These are phyloP conservation scores for Murraya koenigii DNA, from an alignment of 345 rosid species.

Conservation along the genomic window DNA sequence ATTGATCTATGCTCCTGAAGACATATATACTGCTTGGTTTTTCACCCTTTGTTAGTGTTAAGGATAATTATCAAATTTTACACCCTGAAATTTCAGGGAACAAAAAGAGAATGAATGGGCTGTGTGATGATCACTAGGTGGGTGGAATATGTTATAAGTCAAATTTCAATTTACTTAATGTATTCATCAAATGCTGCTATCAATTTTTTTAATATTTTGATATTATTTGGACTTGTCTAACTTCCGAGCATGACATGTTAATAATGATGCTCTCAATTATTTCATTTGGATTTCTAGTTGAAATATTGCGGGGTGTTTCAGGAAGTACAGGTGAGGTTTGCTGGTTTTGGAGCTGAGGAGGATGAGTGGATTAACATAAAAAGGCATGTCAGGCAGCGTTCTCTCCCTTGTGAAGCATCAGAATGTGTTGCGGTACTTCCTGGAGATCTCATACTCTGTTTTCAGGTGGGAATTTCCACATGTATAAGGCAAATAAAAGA, in stretches of 20 bases:
- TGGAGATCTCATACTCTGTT: conserved; percentile 94
- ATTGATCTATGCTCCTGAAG: not conserved
- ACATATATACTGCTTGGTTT: not conserved
- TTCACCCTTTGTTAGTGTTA: not conserved
- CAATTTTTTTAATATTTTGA: not conserved
- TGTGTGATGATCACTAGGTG: not conserved
- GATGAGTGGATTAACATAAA: conserved; percentile 95
- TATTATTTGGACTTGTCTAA: not conserved
- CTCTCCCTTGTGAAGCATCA: conserved; percentile 98
- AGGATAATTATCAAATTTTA: not conserved
- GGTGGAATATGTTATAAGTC: not conserved
- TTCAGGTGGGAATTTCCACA: conserved; percentile 63
- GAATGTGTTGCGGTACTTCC: conserved; percentile 99
- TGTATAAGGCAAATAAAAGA: conserved; percentile 1
- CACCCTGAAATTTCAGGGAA: not conserved
- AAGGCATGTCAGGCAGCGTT: conserved; percentile 80
- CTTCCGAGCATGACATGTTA: not conserved
- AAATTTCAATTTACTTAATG: not conserved
- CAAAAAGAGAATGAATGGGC: not conserved
- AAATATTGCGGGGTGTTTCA: conserved; percentile 37
- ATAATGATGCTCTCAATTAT: not conserved
- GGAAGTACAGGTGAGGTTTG: conserved; percentile 93
- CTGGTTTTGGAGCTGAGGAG: conserved; percentile 94
- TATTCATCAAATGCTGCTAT: not conserved
- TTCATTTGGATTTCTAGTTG: not conserved